Percentiles rank a stretch among this genome's conserved stretches.
Conservation (phyloP, 495 filamentous ascomycete genomes). For the Hypoxylon crocopeplum region DNA sequence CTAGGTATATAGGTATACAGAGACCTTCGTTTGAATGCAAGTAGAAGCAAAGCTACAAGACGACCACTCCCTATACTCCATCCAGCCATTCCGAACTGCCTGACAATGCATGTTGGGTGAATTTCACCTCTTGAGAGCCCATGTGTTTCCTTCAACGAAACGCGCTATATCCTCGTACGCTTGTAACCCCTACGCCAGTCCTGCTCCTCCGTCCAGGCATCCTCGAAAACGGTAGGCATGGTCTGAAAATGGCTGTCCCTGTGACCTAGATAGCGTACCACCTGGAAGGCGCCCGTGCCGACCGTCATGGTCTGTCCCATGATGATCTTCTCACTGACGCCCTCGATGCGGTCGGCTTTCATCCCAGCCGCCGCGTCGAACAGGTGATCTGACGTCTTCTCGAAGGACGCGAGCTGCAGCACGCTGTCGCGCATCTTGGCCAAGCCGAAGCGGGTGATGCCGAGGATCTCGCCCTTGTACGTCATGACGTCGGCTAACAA, state of each 20-base stretch:
- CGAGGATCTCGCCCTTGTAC: conserved; percentile 96
- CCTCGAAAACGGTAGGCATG: conserved; percentile 78
- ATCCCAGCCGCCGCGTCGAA: conserved; percentile 93
- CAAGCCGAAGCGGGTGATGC: conserved; percentile 95
- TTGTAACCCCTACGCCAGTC: conserved; percentile 21
- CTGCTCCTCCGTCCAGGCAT: conserved; percentile 66
- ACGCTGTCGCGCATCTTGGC: conserved; percentile 97
- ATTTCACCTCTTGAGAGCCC: too few relatives aligned
- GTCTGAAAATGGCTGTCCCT: conserved; percentile 65
- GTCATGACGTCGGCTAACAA: conserved; percentile 99
- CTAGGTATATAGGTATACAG: too few relatives aligned
- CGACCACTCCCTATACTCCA: too few relatives aligned
- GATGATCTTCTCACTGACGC: conserved; percentile 96
- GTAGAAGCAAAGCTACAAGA: too few relatives aligned
- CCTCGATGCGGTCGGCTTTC: conserved; percentile 87
- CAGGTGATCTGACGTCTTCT: conserved; percentile 97
- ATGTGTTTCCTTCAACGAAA: neutral
- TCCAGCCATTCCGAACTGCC: too few relatives aligned
- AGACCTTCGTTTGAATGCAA: too few relatives aligned
- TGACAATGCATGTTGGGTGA: too few relatives aligned
- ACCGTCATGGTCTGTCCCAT: conserved; percentile 93
- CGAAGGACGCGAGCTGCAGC: conserved; percentile 93
- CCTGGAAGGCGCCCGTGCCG: conserved; percentile 90
- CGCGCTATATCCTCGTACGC: conserved; percentile 3
- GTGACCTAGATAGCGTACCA: conserved; percentile 77